Percentiles rank a stretch among this genome's conserved stretches.
phyloP scores from a whole-genome alignment of 2,329 filamentous ascomycete species.

The Aspergillus pseudoviridinutans region DNA sequence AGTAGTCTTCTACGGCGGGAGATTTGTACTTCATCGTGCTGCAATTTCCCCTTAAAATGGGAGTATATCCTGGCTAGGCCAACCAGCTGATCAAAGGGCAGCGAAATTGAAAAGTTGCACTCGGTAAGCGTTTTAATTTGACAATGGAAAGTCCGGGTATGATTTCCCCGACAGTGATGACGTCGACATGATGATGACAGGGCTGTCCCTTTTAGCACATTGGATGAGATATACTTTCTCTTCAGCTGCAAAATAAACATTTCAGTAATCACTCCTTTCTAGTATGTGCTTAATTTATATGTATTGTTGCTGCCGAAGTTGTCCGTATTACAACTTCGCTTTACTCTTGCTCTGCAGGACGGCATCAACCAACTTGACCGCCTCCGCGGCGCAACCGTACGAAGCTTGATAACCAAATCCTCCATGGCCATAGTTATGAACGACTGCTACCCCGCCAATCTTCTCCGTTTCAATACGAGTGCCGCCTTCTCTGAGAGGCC shows the following conservation, averaged over 20 bases:
- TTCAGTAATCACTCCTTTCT: not conserved
- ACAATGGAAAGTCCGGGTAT: not conserved
- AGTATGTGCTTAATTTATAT: not conserved
- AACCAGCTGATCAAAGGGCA: not conserved
- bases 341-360: conserved; percentile 27
- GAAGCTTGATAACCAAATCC: conserved; percentile 60
- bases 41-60: not conserved
- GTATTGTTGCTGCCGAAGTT: not conserved
- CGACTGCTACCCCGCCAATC: conserved; percentile 55
- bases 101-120: not conserved
- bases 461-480: conserved; percentile 71
- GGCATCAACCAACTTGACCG: conserved; percentile 63
- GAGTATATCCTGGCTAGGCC: not conserved
- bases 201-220: not conserved
- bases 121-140: not conserved
- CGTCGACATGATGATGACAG: conserved; percentile 6
- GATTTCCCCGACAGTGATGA: not conserved
- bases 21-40: conserved; percentile 18
- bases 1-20: conserved; percentile 16
- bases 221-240: not conserved
- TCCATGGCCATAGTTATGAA: conserved; percentile 46
- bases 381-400: conserved; percentile 67
- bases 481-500: conserved; percentile 70
- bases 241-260: not conserved
- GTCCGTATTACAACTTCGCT: conserved; percentile 27